Evolutionary conservation across 2,329 filamentous ascomycete species (phyloP), one percentile per base, ranked within the genome.

Genomic region (Paecilomyces variotii): DNA sequence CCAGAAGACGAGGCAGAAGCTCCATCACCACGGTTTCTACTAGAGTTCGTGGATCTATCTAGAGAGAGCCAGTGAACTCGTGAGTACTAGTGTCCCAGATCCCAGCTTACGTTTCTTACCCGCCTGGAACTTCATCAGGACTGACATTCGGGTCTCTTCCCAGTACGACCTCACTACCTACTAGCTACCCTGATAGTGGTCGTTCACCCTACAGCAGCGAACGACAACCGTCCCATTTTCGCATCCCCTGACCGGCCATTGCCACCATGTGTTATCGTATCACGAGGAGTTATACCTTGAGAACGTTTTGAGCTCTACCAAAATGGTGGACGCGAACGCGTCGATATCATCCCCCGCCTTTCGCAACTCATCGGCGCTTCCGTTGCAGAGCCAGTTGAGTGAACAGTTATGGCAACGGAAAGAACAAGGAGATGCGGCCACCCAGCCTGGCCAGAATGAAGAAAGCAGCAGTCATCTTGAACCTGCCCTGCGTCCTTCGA

Each of bases 311-410:
- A 45, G 39, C 6, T n/a, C 24, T 52, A 24, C 50, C 25, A 28
- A 5, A 19, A 57, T 60, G 56, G 39, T 62, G 39, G 64, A 61
- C 25, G 65, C 64, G 65, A 61, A 64, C 56, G 59, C 64, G 34
- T 66, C 63, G n/a, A 64, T 55, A 10, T 58, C 58, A 34, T 55
- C 67, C 12, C 65, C 65, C 4, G 59, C 58, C 26, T 45, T 66
- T 50, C 67, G 64, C 56, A 68, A 54, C 56, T 35, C 63, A 49
- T 59, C 64, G 53, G 39, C 60, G 28, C 56, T 57, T 27, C 63
- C 64, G 30, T 72, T 73, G 56, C 70, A 72, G 58, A 74, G 72
- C 66, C 71, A 70, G 54, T 65, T 74, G 35, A 74, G 70, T 59
- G 70, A 74, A 60, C 72, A 74, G 62, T 62, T 74, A 45, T 67